phyloP scores from a whole-genome alignment of 2,329 filamentous ascomycete species.

The Ceratocystis diversiconidia region DNA sequence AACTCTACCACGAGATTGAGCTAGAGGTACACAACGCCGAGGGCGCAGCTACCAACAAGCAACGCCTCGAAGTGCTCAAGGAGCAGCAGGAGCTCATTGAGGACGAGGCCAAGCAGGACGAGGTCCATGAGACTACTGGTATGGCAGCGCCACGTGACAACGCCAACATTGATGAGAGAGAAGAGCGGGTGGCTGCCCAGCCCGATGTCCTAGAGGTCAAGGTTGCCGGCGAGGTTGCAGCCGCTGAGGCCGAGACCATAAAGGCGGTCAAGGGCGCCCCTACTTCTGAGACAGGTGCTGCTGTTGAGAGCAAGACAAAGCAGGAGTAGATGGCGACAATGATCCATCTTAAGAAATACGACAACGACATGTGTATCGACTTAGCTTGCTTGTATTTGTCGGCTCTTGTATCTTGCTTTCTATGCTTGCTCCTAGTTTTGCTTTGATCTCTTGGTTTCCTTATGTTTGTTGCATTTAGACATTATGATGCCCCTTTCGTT shows the following conservation, averaged over 20 bases:
- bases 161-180: slow-evolving; percentile 90
- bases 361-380: not conserved
- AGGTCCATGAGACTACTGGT: slow-evolving; percentile 62
- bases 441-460: slow-evolving; percentile 9
- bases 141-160: slow-evolving; percentile 67
- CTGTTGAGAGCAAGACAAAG: slow-evolving; percentile 22
- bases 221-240: slow-evolving; percentile 28
- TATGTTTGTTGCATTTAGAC: slow-evolving; percentile 17
- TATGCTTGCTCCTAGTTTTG: slow-evolving; percentile 9
- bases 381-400: not conserved
- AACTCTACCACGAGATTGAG: slow-evolving; percentile 98
- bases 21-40: slow-evolving; percentile 95
- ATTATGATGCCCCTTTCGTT: slow-evolving; percentile 16
- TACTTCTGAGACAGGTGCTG: not conserved
- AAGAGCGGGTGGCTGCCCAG: slow-evolving; percentile 48
- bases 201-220: slow-evolving; percentile 39
- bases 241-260: slow-evolving; percentile 14
- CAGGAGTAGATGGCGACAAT: slow-evolving; percentile 21
- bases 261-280: slow-evolving; percentile 13
- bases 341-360: not conserved
- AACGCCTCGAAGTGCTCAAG: slow-evolving; percentile 92
- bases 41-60: slow-evolving; percentile 95
- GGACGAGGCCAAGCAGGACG: slow-evolving; percentile 87
- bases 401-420: not conserved
- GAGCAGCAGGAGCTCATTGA: slow-evolving; percentile 97